A percentile compares a stretch with the other conserved stretches of the same genome.
Conservation (phyloP, 768 basidiomycete genomes). For the Astraeus odoratus region DNA sequence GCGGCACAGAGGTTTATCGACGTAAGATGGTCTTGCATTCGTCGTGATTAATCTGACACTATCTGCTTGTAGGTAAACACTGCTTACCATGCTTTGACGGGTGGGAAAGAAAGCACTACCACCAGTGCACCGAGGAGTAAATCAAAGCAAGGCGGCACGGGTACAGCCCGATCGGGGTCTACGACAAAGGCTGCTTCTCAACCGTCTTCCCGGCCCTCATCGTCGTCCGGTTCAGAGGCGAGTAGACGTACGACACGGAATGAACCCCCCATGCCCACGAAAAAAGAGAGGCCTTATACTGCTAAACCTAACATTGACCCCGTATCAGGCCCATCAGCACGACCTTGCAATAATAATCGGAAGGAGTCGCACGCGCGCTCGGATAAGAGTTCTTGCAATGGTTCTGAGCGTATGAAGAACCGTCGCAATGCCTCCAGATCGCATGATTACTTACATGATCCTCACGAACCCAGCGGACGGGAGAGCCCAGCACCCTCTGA, state of each 20-base stretch:
- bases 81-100: constrained; percentile 50
- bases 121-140: constrained; percentile 13
- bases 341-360: constrained; percentile 3
- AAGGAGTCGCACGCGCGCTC: constrained; percentile 12
- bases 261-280: constrained; percentile 7
- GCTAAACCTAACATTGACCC: constrained; percentile 9
- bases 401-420: constrained; percentile 15
- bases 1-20: constrained; percentile 53
- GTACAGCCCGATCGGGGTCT: constrained; percentile 17
- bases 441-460: constrained; percentile 16
- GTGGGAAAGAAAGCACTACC: constrained; percentile 30
- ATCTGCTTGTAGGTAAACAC: constrained; percentile 37
- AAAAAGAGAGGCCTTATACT: constrained; percentile 7
- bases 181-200: constrained; percentile 16
- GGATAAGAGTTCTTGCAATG: constrained; percentile 8
- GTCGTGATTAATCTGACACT: background rate
- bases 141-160: constrained; percentile 13
- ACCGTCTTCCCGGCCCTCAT: constrained; percentile 24
- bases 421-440: constrained; percentile 15
- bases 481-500: constrained; percentile 7
- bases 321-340: constrained; percentile 6
- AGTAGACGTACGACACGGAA: constrained; percentile 17
- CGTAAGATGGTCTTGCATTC: constrained; percentile 30
- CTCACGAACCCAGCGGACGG: constrained; percentile 10
- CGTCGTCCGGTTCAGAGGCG: constrained; percentile 25